Base-by-base conservation (phyloP, 1,284 basidiomycete genomes). In the Sanguinoderma infundibulare region DNA sequence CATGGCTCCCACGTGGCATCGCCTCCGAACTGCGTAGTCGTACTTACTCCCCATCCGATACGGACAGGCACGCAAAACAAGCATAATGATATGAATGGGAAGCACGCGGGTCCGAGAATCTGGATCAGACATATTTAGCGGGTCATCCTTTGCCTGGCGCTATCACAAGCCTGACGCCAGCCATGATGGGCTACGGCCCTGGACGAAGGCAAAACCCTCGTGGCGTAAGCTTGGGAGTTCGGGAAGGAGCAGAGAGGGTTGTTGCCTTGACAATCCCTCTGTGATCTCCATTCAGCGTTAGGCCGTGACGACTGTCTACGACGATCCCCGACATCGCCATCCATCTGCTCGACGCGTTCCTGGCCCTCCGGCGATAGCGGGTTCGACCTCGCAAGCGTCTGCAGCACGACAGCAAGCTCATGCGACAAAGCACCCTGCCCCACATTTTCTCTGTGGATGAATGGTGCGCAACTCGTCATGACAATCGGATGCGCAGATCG, bases 301-400 rank as follows among this genome's bases (percentile, higher is more conserved):
- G 32, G 7, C 55, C 50, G 34, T 47, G 60, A 40, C 32, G 54
- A 55, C 38, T 51, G 49, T 32, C 4, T 12, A 53, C 61, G 64
- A 62, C 59, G 61, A 62, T 66, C 60, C 55, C 65, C 65, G 65
- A 63, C 57, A 63, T 66, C 55, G 30, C 65, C 65, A 53, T 38
- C 55, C 40, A 28, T 49, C 52, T 20, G 40, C 24, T n/a, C 17
- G 44, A 20, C 17, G 49, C 47, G 59, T 60, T 63, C 55, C 60
- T 62, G 59, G 42, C 30, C 28, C 38, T 44, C 51, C 65, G 61
- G 65, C 42, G 53, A 63, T 66, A 57, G 58, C 65, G 65, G 65
- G 53, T 44, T 59, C 46, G 55, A 46, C 47, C 51, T 44, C 50
- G 38, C 35, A 38, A 38, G 15, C 36, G 38, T 49, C n/a, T 20